These are phyloP conservation scores for Pholiota conissans DNA, from an alignment of 768 basidiomycete genomes.

Conservation along the genomic window DNA sequence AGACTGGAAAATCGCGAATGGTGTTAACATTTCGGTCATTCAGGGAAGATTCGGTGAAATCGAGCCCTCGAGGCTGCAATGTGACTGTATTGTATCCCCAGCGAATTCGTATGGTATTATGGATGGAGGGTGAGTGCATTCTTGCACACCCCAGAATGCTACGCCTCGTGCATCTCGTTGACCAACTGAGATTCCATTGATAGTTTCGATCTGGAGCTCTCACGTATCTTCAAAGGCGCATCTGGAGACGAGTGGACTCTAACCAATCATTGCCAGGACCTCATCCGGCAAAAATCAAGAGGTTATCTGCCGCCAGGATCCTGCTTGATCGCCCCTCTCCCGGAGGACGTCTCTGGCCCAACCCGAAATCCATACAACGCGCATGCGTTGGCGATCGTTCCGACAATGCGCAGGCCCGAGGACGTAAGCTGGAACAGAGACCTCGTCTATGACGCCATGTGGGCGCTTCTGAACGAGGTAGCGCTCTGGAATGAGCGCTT, in stretches of 20 bases:
- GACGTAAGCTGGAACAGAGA: constrained; percentile 15
- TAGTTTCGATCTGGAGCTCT: constrained; percentile 10
- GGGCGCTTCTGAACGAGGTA: constrained; percentile 11
- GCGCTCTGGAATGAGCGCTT: constrained; percentile 2
- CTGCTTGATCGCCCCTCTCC: not conserved
- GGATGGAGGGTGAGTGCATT: constrained; percentile 3
- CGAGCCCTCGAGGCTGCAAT: not conserved
- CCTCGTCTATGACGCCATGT: constrained; percentile 16
- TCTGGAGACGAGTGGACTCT: constrained; percentile 2
- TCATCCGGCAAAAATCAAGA: not conserved
- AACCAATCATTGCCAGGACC: constrained; percentile 5
- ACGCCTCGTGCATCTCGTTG: not conserved
- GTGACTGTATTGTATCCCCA: constrained; percentile 3
- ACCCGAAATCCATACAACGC: not conserved
- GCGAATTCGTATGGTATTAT: constrained; percentile 4
- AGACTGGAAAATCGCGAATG: not conserved
- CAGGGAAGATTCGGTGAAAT: constrained; percentile 4
- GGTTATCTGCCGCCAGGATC: constrained; percentile 8
- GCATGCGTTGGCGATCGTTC: constrained; percentile 2
- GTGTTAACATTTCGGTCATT: not conserved
- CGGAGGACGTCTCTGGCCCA: not conserved
- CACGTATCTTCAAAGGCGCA: constrained; percentile 2
- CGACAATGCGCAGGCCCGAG: constrained; percentile 10
- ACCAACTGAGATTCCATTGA: not conserved
- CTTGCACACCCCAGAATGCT: not conserved